Evolutionary conservation across 208 protist genomes (phyloP).

Genomic region (Acanthamoeba culbertsoni): DNA sequence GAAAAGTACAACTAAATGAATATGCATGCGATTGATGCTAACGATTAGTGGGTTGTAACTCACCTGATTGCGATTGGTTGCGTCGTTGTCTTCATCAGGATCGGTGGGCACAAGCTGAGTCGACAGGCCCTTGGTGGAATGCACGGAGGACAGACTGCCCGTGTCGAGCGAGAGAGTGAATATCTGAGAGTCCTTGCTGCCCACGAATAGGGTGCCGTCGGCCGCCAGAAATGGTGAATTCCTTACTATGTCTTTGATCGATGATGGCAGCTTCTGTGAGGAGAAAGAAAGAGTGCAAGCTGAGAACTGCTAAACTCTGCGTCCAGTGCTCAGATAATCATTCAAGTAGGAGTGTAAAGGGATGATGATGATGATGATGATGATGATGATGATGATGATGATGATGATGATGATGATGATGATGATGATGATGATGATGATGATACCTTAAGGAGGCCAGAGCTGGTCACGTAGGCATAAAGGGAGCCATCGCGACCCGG

Average conservation of each 20-base stretch:
- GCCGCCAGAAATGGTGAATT: slow-evolving; percentile 24
- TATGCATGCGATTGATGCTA: too few species aligned
- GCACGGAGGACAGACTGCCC: neutral
- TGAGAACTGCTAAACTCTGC: too few species aligned
- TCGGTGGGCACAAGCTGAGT: neutral
- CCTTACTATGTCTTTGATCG: neutral
- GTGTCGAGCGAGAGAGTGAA: neutral
- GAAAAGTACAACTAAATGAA: too few species aligned
- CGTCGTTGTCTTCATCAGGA: neutral
- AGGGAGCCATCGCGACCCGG: neutral
- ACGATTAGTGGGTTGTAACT: too few species aligned
- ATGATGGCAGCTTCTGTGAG: neutral
- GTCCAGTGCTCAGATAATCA: too few species aligned
- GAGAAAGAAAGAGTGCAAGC: neutral
- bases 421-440: neutral
- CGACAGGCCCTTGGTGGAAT: neutral
- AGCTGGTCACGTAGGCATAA: slow-evolving; percentile 5
- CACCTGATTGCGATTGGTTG: neutral
- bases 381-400: too few species aligned
- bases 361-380: too few species aligned
- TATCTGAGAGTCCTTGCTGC: slow-evolving; percentile 23
- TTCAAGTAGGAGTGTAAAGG: neutral
- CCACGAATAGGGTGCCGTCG: slow-evolving; percentile 29
- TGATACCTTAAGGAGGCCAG: neutral
- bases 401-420: neutral